Percentiles rank a stretch among this genome's conserved stretches.
Conservation (phyloP, 2,329 filamentous ascomycete species). For the Exophiala bonariae region DNA sequence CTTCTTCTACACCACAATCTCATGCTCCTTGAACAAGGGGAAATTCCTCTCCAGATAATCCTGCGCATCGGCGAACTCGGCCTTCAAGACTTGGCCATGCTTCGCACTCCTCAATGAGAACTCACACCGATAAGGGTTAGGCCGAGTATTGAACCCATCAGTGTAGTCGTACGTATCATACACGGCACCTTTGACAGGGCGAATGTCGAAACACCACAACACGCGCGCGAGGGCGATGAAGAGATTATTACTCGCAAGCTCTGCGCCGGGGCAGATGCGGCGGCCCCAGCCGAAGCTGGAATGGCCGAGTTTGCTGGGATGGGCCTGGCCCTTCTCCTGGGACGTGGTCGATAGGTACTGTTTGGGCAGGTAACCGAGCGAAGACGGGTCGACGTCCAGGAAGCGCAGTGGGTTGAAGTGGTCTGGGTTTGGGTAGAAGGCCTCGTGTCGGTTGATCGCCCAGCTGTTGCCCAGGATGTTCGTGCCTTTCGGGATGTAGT, state of each 20-base stretch:
- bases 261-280: slow-evolving; percentile 28
- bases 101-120: slow-evolving; percentile 13
- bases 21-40: slow-evolving; percentile 25
- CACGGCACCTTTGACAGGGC: slow-evolving; percentile 14
- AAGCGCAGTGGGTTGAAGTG: slow-evolving; percentile 57
- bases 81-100: slow-evolving; percentile 12
- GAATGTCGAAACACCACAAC: slow-evolving; percentile 56
- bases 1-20: slow-evolving; percentile 17
- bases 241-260: slow-evolving; percentile 34
- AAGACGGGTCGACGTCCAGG: slow-evolving; percentile 51
- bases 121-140: slow-evolving; percentile 21
- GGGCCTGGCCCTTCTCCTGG: slow-evolving; percentile 31
- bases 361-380: slow-evolving; percentile 52
- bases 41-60: slow-evolving; percentile 15
- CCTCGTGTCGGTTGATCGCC: slow-evolving; percentile 53
- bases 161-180: slow-evolving; percentile 25
- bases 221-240: slow-evolving; percentile 59
- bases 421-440: slow-evolving; percentile 52
- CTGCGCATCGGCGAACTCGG: slow-evolving; percentile 12
- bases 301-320: slow-evolving; percentile 26
- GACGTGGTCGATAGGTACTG: slow-evolving; percentile 52
- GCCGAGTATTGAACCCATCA: slow-evolving; percentile 23
- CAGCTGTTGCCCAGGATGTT: slow-evolving; percentile 43
- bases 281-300: slow-evolving; percentile 29
- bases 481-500: slow-evolving; percentile 50